Evolutionary conservation across 2,329 filamentous ascomycete species (phyloP), one percentile per base, ranked within the genome.

Genomic region (Microcyclosporella mali): DNA sequence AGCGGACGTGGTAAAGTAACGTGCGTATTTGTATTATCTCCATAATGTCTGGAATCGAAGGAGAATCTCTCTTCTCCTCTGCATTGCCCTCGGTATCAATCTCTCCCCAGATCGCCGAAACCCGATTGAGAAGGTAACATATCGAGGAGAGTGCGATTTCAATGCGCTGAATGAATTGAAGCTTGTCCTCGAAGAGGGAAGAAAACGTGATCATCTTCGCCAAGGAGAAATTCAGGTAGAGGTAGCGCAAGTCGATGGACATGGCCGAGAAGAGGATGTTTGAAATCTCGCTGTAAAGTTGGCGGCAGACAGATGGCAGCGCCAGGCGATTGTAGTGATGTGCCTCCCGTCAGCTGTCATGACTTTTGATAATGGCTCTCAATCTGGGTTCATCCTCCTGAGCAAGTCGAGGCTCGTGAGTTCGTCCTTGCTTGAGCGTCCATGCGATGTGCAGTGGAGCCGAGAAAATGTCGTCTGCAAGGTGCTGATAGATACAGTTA

Each of bases 241-340:
- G 19, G 37, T 11, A 31, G 37, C 27, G n/a, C 7, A 39, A 27
- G 11, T 39, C 37, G 6, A 39, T 25, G 6, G 27, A 19, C 37
- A 39, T 31, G 37, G n/a, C 31, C 6, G n/a, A 4, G 25, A 30
- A 39, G 35, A 29, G 29, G 21, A 38, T 29, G 14, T 29, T 19
- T 15, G 10, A 12, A 3, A 10, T 9, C 12, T 38, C 35, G 6
- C 25, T 6, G n/a, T 29, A 9, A 6, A 38, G 7, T 18, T 38
- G 35, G n/a, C 21, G 35, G n/a, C 17, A 36, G 6, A 25, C 7
- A 8, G 10, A 11, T 12, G 21, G 17, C 33, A 36, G 12, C 12
- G 9, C 16, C 6, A 36, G 18, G 4, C 33, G 33, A 6, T 34
- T 15, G 10, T 6, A 11, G 6, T 25, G 21, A 25, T 25, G 32